These are phyloP conservation scores for Sequoiadendron giganteum DNA, from an alignment of 75 land plant genomes.

Conservation along the genomic window DNA sequence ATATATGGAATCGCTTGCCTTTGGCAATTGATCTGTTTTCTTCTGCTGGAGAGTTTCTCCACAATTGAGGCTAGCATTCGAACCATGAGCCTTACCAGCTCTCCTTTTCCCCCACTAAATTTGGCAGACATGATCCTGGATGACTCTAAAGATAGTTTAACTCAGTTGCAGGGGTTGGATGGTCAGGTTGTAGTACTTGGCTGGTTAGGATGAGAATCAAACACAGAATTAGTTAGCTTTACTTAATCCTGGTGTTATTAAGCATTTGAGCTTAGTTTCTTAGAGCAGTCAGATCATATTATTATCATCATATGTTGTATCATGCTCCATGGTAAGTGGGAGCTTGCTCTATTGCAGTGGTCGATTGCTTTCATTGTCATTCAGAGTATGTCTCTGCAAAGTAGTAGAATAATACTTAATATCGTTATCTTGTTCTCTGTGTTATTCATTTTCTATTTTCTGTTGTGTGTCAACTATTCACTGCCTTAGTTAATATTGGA, in stretches of 20 bases:
- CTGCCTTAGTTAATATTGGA: neutral
- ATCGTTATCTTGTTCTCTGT: neutral
- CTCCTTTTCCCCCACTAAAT: neutral
- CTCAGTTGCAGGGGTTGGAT: neutral
- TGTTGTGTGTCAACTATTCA: neutral
- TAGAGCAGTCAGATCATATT: no score
- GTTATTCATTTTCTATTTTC: neutral
- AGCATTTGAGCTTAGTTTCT: no score
- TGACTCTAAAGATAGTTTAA: neutral
- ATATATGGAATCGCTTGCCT: no score
- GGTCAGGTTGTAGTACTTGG: neutral
- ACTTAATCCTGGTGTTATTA: neutral
- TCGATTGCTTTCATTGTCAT: neutral
- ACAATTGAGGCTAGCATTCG: neutral
- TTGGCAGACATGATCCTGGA: neutral
- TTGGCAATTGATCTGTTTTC: no score
- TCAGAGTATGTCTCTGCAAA: neutral
- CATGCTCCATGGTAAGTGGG: neutral
- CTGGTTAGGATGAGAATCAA: neutral
- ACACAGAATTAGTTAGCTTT: neutral
- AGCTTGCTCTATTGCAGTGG: neutral
- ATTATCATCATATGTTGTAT: no score
- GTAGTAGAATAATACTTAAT: neutral
- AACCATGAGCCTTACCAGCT: neutral
- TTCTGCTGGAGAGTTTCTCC: no score